A percentile compares a stretch with the other conserved stretches of the same genome.
Conservation (phyloP, 1,284 basidiomycete genomes). For the Crucibulum cyathiforme region DNA sequence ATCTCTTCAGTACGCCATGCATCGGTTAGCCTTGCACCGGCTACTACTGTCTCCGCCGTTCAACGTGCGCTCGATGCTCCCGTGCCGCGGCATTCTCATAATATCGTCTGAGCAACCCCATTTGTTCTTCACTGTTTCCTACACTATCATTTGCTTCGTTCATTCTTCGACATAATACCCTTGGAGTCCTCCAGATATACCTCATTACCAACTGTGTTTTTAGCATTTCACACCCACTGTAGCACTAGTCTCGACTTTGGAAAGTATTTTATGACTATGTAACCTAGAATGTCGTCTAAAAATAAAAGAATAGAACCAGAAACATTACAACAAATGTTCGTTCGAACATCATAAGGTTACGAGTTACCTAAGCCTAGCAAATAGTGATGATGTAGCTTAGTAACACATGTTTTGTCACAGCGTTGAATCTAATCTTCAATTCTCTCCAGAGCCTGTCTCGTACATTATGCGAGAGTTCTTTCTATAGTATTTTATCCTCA, state of each 20-base stretch:
- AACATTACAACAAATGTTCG: too few species aligned
- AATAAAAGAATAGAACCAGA: too few species aligned
- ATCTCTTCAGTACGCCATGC: conserved; percentile 2
- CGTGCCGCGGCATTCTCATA: background rate
- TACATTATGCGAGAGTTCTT: too few species aligned
- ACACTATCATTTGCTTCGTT: background rate
- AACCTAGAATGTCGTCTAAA: too few species aligned
- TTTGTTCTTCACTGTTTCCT: background rate
- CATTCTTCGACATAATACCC: background rate
- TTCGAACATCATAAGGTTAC: too few species aligned
- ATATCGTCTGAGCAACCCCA: background rate
- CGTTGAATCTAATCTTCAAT: too few species aligned
- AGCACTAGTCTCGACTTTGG: background rate
- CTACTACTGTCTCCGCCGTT: background rate
- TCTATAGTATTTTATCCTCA: too few species aligned
- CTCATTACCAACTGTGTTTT: background rate
- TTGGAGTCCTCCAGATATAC: background rate
- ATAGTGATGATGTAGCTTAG: too few species aligned
- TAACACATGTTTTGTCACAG: too few species aligned
- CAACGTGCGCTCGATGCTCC: background rate
- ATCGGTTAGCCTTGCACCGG: background rate
- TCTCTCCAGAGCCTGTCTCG: too few species aligned
- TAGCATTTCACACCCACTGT: background rate
- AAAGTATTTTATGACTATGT: background rate
- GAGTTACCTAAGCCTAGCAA: too few species aligned